Evolutionary conservation across 805 yeast species (phyloP), one percentile per base, ranked within the genome.

Genomic region (Cyberlindnera subsufficiens): DNA sequence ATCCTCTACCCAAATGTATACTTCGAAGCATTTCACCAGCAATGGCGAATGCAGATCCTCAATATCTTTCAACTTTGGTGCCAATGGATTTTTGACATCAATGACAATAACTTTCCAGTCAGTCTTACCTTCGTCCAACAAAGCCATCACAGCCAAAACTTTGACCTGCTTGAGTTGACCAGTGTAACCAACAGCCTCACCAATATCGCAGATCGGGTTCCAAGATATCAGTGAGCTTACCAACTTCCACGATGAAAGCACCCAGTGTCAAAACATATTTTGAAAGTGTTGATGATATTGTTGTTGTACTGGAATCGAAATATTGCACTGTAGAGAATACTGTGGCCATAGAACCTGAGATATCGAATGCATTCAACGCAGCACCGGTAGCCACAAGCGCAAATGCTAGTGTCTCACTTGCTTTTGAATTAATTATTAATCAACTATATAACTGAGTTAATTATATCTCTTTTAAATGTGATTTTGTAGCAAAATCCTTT

Each of bases 41-140:
- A 11, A 67, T 38, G 0, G 68, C 65, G 39, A 59, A 64, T 4
- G 64, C 55, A n/a, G n/a, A 59, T 93, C 97, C 67, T 86, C 91
- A 55, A 93, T 80, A 66, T 89, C 96, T 62, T 83, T 77, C 58
- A 93, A 71, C 69, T 89, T 83, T 46, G 84, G 61, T 47, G 97
- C 96, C 56, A 90, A 76, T 53, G 96, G 95, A 38, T 93, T 99
- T 54, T 80, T 76, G 8, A 55, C 55, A 56, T 88, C 90, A 55
- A 93, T 82, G 54, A 82, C 96, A 60, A 93, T 82, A 54, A 91
- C 82, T 71, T 90, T 90, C 93, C 95, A 86, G 65, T 86, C 93
- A 52, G 88, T 75, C 66, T 86, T 93, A 46, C 93, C 95, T 61
- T 85, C 93, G 64, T 93, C 99, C 53, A 93, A 80, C 53, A 93